A percentile compares a stretch with the other conserved stretches of the same genome.
Conservation (phyloP, 305 asterid genomes). For the Fraxinus platypoda region DNA sequence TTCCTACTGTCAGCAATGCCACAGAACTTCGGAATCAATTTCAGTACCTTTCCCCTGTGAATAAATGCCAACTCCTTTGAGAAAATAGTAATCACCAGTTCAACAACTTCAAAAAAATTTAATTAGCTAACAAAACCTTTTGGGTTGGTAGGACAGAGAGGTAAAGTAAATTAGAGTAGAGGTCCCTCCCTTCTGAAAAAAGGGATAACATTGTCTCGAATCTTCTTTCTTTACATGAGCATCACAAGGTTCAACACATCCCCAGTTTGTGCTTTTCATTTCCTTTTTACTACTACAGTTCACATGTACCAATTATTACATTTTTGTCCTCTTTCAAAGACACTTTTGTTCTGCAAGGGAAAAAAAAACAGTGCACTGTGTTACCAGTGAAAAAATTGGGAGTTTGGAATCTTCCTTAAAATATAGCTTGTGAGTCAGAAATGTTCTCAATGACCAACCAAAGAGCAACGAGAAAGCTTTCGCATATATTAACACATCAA, state of each 20-base stretch:
- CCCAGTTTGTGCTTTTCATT: background rate
- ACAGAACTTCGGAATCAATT: background rate
- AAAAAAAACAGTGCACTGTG: background rate
- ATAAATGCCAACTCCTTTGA: conserved; percentile 5
- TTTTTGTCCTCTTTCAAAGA: background rate
- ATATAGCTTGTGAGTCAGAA: conserved; percentile 16
- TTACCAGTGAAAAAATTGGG: background rate
- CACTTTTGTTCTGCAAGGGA: background rate
- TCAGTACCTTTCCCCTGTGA: background rate
- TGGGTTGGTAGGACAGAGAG: background rate
- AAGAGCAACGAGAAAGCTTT: conserved; percentile 11
- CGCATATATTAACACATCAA: conserved; percentile 17
- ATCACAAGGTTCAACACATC: background rate
- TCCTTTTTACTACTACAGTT: background rate
- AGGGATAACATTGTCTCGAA: background rate
- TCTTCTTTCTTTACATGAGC: conserved; percentile 1
- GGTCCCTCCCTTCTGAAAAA: conserved; percentile 1
- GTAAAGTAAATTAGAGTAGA: background rate
- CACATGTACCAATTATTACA: background rate
- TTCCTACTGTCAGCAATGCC: background rate
- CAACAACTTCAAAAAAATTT: no score
- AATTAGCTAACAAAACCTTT: background rate
- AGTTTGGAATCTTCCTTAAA: background rate
- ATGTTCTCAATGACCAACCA: conserved; percentile 10
- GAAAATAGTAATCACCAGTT: background rate